Conservation (phyloP, 129 eudicot species). For the Lactuca sativa region DNA sequence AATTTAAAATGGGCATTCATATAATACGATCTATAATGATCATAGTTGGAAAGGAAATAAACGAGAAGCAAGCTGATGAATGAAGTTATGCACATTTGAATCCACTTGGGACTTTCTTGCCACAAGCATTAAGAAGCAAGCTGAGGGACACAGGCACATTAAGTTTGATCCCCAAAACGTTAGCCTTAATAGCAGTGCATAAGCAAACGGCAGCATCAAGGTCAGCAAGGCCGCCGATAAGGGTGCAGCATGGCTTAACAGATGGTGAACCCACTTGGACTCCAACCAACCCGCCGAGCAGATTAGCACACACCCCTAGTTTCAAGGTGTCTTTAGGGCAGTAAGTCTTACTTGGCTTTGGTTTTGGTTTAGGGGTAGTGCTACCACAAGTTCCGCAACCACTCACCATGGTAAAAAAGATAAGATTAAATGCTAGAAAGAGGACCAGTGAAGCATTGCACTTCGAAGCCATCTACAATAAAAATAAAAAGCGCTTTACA, state of each 20-base stretch:
- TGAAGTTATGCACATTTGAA: constrained; percentile 42
- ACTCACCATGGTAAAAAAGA: constrained; percentile 44
- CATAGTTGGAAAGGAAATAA: neutral
- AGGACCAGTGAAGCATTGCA: constrained; percentile 26
- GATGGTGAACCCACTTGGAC: constrained; percentile 40
- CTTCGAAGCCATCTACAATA: constrained; percentile 39
- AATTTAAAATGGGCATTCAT: no score
- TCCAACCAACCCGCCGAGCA: constrained; percentile 29
- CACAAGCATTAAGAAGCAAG: constrained; percentile 54
- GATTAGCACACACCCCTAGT: constrained; percentile 39
- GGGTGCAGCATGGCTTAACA: constrained; percentile 44
- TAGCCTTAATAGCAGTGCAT: constrained; percentile 62
- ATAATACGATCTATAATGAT: no score
- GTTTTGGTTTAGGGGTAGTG: constrained; percentile 34
- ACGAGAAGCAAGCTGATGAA: neutral
- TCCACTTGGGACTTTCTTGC: constrained; percentile 45
- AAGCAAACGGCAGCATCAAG: constrained; percentile 62
- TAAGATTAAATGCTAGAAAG: constrained; percentile 44
- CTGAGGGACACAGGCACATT: constrained; percentile 59
- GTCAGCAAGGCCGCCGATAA: constrained; percentile 50
- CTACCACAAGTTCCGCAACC: constrained; percentile 30
- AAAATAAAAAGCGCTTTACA: neutral
- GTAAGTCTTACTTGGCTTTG: constrained; percentile 13
- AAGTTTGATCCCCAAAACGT: constrained; percentile 50
- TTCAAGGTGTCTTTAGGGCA: constrained; percentile 41